Percentiles rank a stretch among this genome's conserved stretches.
phyloP scores from a whole-genome alignment of 495 filamentous ascomycete genomes.

The Penicillium longicatenatum region DNA sequence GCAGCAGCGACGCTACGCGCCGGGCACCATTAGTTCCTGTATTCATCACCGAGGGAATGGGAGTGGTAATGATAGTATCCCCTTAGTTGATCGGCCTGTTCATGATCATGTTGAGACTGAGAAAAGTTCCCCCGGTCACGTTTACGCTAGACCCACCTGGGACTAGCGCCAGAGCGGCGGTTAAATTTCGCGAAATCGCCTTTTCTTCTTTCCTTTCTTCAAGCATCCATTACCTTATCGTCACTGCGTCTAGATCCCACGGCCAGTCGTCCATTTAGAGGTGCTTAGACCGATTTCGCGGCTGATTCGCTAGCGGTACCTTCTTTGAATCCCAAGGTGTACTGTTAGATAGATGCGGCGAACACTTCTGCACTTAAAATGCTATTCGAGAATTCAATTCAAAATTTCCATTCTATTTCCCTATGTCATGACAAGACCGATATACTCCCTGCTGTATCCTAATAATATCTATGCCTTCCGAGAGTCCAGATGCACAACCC shows the following conservation, averaged over 20 bases:
- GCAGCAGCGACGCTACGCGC: conserved; percentile 44
- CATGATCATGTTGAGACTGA: conserved; percentile 22
- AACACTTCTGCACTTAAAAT: conserved; percentile 41
- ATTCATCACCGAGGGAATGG: conserved; percentile 37
- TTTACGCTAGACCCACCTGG: conserved; percentile 31
- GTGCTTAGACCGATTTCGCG: conserved; percentile 60
- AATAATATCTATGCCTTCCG: not conserved
- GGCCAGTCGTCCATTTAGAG: conserved; percentile 65
- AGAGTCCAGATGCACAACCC: conserved; percentile 2
- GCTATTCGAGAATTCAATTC: conserved; percentile 1
- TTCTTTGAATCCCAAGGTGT: conserved; percentile 58
- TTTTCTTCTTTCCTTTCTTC: conserved; percentile 34
- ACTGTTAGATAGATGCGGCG: conserved; percentile 72
- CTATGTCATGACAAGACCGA: not conserved
- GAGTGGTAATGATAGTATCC: conserved; percentile 14
- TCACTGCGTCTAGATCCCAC: conserved; percentile 54
- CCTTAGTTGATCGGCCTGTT: conserved; percentile 3
- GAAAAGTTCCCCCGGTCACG: conserved; percentile 49
- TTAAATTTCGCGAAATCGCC: conserved; percentile 23
- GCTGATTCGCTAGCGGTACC: conserved; percentile 77
- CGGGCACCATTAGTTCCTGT: conserved; percentile 48
- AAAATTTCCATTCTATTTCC: not conserved
- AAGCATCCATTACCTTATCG: conserved; percentile 65
- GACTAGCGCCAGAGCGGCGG: conserved; percentile 14
- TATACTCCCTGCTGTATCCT: not conserved